Conservation (phyloP, 192 early-diverging fungal species). For the Podila minutissima region DNA sequence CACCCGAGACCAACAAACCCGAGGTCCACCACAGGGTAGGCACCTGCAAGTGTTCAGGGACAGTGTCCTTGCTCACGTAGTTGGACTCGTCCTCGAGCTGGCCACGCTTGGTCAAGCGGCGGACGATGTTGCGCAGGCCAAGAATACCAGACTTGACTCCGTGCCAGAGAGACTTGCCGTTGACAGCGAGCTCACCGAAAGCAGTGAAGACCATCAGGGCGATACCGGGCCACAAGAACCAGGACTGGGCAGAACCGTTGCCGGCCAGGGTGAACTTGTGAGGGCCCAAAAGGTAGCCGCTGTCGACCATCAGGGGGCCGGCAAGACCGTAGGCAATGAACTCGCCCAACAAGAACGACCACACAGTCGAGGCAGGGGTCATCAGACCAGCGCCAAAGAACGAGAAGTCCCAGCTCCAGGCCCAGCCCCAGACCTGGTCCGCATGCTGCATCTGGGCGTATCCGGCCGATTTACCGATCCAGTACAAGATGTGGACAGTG, state of each 20-base stretch:
- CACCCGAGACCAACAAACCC: slow-evolving; percentile 61
- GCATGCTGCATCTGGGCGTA: slow-evolving; percentile 53
- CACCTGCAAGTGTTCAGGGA: slow-evolving; percentile 56
- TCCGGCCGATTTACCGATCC: slow-evolving; percentile 56
- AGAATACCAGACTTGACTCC: slow-evolving; percentile 53
- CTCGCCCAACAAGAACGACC: slow-evolving; percentile 63
- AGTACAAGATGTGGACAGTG: slow-evolving; percentile 60
- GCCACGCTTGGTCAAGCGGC: slow-evolving; percentile 14
- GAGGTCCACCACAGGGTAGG: slow-evolving; percentile 62
- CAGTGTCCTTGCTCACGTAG: slow-evolving; percentile 54
- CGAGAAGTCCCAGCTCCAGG: slow-evolving; percentile 59
- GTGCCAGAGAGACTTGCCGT: slow-evolving; percentile 61
- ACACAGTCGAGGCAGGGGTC: slow-evolving; percentile 63
- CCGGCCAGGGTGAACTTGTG: slow-evolving; percentile 35
- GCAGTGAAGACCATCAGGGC: slow-evolving; percentile 70
- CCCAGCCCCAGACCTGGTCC: slow-evolving; percentile 60
- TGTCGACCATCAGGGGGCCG: slow-evolving; percentile 63
- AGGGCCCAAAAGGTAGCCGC: slow-evolving; percentile 36
- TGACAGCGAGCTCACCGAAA: slow-evolving; percentile 65
- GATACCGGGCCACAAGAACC: slow-evolving; percentile 79
- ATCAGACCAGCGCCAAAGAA: slow-evolving; percentile 76
- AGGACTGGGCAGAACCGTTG: slow-evolving; percentile 63
- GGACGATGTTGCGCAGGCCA: slow-evolving; percentile 31
- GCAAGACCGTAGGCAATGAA: slow-evolving; percentile 65
- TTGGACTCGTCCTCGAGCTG: slow-evolving; percentile 13